phyloP scores from a whole-genome alignment of 2,329 filamentous ascomycete species.

The Lecanoromycetidae sp. region DNA sequence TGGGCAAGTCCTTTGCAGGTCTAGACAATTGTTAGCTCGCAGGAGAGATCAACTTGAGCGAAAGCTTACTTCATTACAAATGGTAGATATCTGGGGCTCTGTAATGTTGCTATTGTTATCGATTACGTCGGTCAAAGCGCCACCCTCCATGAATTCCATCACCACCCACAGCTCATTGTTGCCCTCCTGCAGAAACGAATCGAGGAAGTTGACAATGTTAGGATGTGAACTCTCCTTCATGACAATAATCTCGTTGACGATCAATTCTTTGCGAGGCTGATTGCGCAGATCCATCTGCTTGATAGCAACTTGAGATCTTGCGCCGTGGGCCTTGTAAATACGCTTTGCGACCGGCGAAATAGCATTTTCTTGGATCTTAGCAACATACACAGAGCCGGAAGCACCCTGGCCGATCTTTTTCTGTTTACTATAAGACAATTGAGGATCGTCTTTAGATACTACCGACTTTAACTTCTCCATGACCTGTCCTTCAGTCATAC shows the following conservation, averaged over 20 bases:
- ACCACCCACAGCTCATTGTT: conserved; percentile 97
- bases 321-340: conserved; percentile 65
- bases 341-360: conserved; percentile 69
- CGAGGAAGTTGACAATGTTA: conserved; percentile 98
- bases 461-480: conserved; percentile 93
- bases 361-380: conserved; percentile 81
- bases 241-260: conserved; percentile 98
- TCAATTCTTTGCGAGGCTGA: conserved; percentile 93
- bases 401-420: conserved; percentile 99
- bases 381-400: conserved; percentile 94
- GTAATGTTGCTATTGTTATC: conserved; percentile 92
- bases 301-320: conserved; percentile 83
- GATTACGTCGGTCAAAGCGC: conserved; percentile 93
- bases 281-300: conserved; percentile 99
- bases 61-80: conserved; percentile 74
- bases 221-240: conserved; percentile 99
- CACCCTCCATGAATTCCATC: conserved; percentile 99
- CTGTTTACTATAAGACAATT: conserved; percentile 94
- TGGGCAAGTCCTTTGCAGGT: conserved; percentile 93
- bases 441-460: conserved; percentile 89
- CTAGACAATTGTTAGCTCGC: conserved; percentile 34
- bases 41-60: background rate
- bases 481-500: conserved; percentile 92
- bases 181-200: conserved; percentile 91
- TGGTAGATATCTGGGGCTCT: conserved; percentile 95